phyloP scores from a whole-genome alignment of 805 yeast genomes.

The Starmerella apis region DNA sequence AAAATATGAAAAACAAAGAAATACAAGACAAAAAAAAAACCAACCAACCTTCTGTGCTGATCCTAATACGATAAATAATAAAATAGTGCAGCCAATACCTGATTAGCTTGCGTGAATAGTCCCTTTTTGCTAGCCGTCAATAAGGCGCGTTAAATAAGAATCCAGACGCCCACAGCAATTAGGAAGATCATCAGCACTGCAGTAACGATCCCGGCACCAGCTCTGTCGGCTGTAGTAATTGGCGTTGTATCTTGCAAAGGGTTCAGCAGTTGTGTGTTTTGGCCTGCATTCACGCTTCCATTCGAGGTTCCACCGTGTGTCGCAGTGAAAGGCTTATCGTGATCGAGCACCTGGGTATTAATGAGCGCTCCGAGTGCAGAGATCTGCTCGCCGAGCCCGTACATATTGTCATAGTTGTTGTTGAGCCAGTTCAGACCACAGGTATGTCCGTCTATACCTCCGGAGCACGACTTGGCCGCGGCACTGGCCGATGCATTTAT shows the following conservation, averaged over 20 bases:
- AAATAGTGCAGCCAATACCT: no score
- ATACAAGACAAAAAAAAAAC: no score
- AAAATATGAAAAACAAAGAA: not conserved
- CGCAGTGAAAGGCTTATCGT: constrained; percentile 52
- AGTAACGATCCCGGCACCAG: constrained; percentile 85
- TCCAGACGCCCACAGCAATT: constrained; percentile 67
- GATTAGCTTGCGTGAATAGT: no score
- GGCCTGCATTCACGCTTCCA: constrained; percentile 64
- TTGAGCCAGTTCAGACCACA: constrained; percentile 68
- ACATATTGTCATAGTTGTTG: constrained; percentile 51
- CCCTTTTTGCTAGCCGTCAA: no score
- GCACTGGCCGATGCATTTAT: constrained; percentile 49
- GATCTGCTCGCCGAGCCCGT: constrained; percentile 81
- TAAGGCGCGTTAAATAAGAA: no score
- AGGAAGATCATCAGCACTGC: constrained; percentile 55
- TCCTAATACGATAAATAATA: no score
- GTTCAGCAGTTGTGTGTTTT: constrained; percentile 24
- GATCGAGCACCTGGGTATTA: constrained; percentile 33
- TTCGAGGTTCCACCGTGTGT: constrained; percentile 57
- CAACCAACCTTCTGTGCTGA: no score
- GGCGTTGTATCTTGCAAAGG: constrained; percentile 26
- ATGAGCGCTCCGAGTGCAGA: constrained; percentile 59
- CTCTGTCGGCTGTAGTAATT: constrained; percentile 56
- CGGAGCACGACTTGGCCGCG: constrained; percentile 70
- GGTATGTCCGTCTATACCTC: constrained; percentile 70